Base-by-base conservation (phyloP, 192 early-diverging fungal genomes). In the Podila epigama region DNA sequence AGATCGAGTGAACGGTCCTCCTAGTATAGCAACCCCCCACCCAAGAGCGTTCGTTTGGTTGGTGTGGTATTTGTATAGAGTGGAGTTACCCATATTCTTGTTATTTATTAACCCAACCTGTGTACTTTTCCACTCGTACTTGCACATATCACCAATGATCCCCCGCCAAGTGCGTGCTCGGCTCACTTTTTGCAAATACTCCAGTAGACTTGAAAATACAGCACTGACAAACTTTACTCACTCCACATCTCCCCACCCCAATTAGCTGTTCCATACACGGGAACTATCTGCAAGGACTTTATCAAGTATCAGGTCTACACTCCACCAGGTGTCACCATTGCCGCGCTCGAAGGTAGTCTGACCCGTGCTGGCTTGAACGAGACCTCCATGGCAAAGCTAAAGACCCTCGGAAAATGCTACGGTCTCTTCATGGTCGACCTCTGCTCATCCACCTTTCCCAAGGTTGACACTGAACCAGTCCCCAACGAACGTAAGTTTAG, bases 271-370 rank as follows among this genome's bases (percentile, higher is more conserved):
- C 22, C 22, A 8, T 75, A 75, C 33, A 58, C 20, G 4, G 65
- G 64, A 44, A 27, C 51, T 10, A 31, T 75, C 41, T 75, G 72
- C 72, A 28, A 28, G 11, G 29, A 68, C 29, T 68, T 51, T 62
- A 48, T 75, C 27, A 18, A 75, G 33, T 75, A 75, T n/a, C 15
- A 29, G 4, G 60, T 75, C 29, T 75, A 65, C 65, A 15, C 66
- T 16, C 59, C 72, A 6, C 42, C 52, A 27, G 32, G 25, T n/a
- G 1, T 35, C 10, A 63, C 51, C 16, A 27, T 68, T 7, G 42
- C 39, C 0, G 7, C 16, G 27, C 61, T 68, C 35, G 72, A 75
- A 53, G 42, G 8, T 12, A 25, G n/a, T 9, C 53, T 75, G 35
- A 5, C 29, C n/a, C 0, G 1, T 7, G 4, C 48, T 7, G 54